Conservation (phyloP, 1,284 basidiomycete genomes). For the Amylostereum chailletii region DNA sequence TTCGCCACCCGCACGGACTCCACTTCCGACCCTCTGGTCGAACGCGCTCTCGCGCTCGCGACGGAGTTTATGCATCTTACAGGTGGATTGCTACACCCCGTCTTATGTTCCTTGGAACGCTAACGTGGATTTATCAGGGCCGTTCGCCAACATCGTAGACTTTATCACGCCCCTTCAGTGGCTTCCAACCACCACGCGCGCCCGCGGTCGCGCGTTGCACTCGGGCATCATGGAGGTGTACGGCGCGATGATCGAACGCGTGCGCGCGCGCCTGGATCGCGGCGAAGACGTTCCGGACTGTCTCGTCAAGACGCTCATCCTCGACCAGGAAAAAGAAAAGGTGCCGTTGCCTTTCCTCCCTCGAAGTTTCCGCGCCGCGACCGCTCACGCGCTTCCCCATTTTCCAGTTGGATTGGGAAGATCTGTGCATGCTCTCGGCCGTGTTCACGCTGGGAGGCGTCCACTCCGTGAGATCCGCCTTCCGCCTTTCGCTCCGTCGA, state of each 20-base stretch:
- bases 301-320: conserved; percentile 24
- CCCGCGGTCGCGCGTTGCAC: conserved; percentile 24
- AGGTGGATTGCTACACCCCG: background rate
- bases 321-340: conserved; percentile 20
- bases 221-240: conserved; percentile 24
- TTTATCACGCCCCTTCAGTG: conserved; percentile 30
- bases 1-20: conserved; percentile 27
- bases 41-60: conserved; percentile 20
- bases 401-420: conserved; percentile 21
- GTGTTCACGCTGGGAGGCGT: conserved; percentile 33
- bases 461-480: conserved; percentile 21
- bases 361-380: background rate
- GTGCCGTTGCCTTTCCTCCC: background rate
- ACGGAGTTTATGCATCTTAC: conserved; percentile 28
- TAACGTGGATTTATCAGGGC: conserved; percentile 19
- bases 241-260: conserved; percentile 25
- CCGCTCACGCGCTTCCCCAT: background rate
- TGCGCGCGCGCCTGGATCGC: conserved; percentile 22
- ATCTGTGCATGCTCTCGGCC: conserved; percentile 27
- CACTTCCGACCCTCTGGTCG: conserved; percentile 24
- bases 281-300: conserved; percentile 29
- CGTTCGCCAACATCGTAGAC: conserved; percentile 31
- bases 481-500: background rate
- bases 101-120: background rate
- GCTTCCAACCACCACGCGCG: conserved; percentile 24